Percentiles rank a stretch among this genome's conserved stretches.
These are phyloP conservation scores for Beverwykella pulmonaria DNA, from an alignment of 495 filamentous ascomycete genomes.

Conservation along the genomic window DNA sequence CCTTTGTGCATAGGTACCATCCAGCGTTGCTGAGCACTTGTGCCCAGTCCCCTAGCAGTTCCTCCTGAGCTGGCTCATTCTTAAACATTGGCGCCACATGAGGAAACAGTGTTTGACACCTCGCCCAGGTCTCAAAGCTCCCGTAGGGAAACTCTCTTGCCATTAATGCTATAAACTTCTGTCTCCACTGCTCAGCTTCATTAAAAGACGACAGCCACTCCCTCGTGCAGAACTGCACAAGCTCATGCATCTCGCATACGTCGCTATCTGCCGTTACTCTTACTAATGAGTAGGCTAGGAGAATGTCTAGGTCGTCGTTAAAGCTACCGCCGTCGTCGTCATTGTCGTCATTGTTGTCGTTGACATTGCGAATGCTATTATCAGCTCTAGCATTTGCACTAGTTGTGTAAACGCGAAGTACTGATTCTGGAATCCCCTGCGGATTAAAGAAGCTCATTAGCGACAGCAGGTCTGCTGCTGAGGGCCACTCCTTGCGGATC, in stretches of 20 bases:
- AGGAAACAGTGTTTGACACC: conserved; percentile 27
- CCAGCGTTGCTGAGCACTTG: conserved; percentile 20
- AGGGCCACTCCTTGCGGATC: conserved; percentile 38
- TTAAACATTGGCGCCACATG: conserved; percentile 18
- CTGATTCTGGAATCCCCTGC: conserved; percentile 41
- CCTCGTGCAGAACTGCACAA: neutral
- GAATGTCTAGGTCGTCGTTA: conserved; percentile 34
- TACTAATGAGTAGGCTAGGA: no score
- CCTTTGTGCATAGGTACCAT: conserved; percentile 12
- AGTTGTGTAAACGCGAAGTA: conserved; percentile 14
- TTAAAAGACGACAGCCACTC: conserved; percentile 2
- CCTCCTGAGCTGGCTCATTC: neutral
- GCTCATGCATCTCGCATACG: conserved; percentile 4
- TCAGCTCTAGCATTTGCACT: neutral
- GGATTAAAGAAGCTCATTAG: conserved; percentile 43
- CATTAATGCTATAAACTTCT: conserved; percentile 15
- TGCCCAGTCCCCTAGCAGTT: conserved; percentile 10
- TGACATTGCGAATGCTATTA: neutral
- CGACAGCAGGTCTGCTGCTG: conserved; percentile 40
- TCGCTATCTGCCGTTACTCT: neutral
- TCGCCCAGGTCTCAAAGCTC: conserved; percentile 28
- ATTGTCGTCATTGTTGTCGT: no score
- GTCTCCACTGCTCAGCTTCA: neutral
- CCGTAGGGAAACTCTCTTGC: conserved; percentile 10
- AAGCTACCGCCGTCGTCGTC: no score